Conservation (phyloP, 2,329 filamentous ascomycete species). For the Hansfordia pulvinata region DNA sequence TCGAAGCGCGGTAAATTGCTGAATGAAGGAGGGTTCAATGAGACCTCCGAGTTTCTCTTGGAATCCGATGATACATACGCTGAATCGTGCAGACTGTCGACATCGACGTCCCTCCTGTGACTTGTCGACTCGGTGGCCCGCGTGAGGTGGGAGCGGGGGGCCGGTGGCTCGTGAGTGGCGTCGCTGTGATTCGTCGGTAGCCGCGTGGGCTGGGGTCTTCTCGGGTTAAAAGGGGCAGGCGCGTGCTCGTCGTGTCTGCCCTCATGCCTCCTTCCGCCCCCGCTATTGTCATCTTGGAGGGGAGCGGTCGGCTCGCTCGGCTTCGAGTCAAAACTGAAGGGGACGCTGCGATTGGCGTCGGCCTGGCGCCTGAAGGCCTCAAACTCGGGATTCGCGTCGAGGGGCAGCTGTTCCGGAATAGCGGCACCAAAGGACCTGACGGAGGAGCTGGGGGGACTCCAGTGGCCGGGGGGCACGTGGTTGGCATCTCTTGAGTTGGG, state of each 20-base stretch:
- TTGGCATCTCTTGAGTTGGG: slow-evolving; percentile 50
- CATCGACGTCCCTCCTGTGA: slow-evolving; percentile 27
- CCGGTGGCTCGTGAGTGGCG: slow-evolving; percentile 19
- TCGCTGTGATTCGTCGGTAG: slow-evolving; percentile 35
- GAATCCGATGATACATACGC: slow-evolving; percentile 40
- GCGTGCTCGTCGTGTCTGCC: too few relatives aligned
- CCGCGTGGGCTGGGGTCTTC: slow-evolving; percentile 28
- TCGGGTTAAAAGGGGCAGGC: too few relatives aligned
- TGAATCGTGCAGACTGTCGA: slow-evolving; percentile 34
- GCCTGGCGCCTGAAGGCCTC: slow-evolving; percentile 64
- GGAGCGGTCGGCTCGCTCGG: too few relatives aligned
- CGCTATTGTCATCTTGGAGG: too few relatives aligned
- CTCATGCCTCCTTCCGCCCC: background rate
- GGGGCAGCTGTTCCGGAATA: slow-evolving; percentile 53
- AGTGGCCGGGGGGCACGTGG: slow-evolving; percentile 53
- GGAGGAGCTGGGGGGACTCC: slow-evolving; percentile 60
- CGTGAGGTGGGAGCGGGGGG: slow-evolving; percentile 8
- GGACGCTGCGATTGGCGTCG: slow-evolving; percentile 44
- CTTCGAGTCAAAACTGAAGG: slow-evolving; percentile 37
- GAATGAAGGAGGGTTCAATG: slow-evolving; percentile 25
- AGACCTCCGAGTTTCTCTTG: slow-evolving; percentile 36
- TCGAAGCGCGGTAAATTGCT: slow-evolving; percentile 29
- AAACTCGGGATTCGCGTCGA: slow-evolving; percentile 70
- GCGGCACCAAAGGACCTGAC: slow-evolving; percentile 56
- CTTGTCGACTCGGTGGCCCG: slow-evolving; percentile 8